Percentiles rank a stretch among this genome's conserved stretches.
phyloP scores from a whole-genome alignment of 140 eudicot species.

The Bidens hawaiensis region DNA sequence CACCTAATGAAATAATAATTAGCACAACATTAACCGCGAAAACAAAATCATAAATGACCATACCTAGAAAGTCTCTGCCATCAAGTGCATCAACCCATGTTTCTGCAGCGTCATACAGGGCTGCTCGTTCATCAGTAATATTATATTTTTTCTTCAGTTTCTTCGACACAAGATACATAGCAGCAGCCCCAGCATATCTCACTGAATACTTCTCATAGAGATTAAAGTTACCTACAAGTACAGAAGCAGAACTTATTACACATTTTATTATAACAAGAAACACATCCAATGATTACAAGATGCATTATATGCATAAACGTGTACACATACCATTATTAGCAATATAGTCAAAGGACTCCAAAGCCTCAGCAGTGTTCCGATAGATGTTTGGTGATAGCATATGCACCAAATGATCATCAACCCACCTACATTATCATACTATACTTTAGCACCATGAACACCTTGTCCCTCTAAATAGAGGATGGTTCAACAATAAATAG shows the following conservation, averaged over 20 bases:
- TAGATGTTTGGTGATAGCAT: slow-evolving; percentile 87
- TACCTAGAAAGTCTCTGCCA: slow-evolving; percentile 82
- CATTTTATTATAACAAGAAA: neutral
- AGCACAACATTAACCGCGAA: neutral
- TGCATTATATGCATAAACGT: slow-evolving; percentile 10
- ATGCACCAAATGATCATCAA: slow-evolving; percentile 91
- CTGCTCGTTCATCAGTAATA: slow-evolving; percentile 77
- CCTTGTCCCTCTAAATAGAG: neutral
- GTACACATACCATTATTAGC: slow-evolving; percentile 85
- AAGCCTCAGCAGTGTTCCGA: slow-evolving; percentile 75
- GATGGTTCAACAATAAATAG: neutral
- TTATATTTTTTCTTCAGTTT: slow-evolving; percentile 76
- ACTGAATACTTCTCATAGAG: slow-evolving; percentile 57
- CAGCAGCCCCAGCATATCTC: slow-evolving; percentile 88
- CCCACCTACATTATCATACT: slow-evolving; percentile 65
- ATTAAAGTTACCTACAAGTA: slow-evolving; percentile 67
- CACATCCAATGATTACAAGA: neutral
- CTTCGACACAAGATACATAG: slow-evolving; percentile 92
- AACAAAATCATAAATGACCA: neutral
- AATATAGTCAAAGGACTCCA: slow-evolving; percentile 86
- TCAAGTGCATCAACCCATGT: slow-evolving; percentile 91
- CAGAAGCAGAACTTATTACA: slow-evolving; percentile 34
- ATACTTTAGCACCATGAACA: neutral
- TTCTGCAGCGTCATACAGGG: slow-evolving; percentile 92
- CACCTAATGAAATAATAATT: neutral